These are phyloP conservation scores for Trametes sp. DNA, from an alignment of 1,284 basidiomycete genomes.

Conservation along the genomic window DNA sequence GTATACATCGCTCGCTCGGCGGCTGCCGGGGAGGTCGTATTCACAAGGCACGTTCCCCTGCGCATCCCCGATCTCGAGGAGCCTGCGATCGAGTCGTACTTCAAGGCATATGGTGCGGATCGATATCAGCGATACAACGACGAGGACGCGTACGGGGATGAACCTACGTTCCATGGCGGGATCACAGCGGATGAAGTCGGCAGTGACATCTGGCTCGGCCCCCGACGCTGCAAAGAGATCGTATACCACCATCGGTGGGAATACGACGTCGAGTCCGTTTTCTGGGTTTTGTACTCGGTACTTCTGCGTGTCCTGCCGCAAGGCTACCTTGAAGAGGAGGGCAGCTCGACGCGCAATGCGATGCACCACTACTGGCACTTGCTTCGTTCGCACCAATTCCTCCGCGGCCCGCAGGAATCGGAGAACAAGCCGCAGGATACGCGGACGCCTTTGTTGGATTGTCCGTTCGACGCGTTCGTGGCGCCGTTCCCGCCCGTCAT, in stretches of 20 bases:
- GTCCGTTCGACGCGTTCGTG: not conserved
- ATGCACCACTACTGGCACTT: slow-evolving; percentile 1
- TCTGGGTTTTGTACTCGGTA: slow-evolving; percentile 15
- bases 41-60: not conserved
- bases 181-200: not conserved
- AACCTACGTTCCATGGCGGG: slow-evolving; percentile 1
- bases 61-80: slow-evolving; percentile 4
- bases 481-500: slow-evolving; percentile 3
- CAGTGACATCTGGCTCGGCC: not conserved
- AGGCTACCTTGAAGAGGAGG: not conserved
- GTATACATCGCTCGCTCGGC: slow-evolving; percentile 5
- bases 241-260: slow-evolving; percentile 3
- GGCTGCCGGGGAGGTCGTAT: not conserved
- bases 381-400: not conserved
- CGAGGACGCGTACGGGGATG: slow-evolving; percentile 9
- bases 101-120: slow-evolving; percentile 6
- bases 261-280: slow-evolving; percentile 16
- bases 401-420: not conserved
- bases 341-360: not conserved
- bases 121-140: not conserved
- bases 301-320: slow-evolving; percentile 8
- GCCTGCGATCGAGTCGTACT: not conserved
- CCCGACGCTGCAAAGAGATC: not conserved
- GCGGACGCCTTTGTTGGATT: slow-evolving; percentile 2
- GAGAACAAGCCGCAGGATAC: slow-evolving; percentile 6